phyloP scores from a whole-genome alignment of 192 early-diverging fungal genomes.

The Coemansia sp. region DNA sequence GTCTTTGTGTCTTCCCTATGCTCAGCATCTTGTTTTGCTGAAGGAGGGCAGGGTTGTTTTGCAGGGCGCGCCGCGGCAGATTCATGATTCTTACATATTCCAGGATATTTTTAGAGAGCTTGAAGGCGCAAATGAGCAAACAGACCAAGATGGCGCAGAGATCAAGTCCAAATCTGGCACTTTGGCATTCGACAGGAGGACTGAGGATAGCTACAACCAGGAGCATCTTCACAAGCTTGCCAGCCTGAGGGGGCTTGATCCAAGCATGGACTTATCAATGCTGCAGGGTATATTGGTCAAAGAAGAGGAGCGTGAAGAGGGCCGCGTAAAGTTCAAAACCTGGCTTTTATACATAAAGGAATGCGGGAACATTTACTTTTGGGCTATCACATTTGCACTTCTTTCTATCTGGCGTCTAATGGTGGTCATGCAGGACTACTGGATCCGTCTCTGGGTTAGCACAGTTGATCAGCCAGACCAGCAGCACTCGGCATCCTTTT shows the following conservation, averaged over 20 bases:
- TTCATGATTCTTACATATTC: constrained; percentile 14
- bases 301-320: too few species aligned
- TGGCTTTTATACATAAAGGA: too few species aligned
- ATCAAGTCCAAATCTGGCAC: background rate
- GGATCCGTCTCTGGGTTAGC: constrained; percentile 63
- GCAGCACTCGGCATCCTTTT: too few species aligned
- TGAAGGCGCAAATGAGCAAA: background rate
- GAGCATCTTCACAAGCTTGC: background rate
- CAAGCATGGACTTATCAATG: constrained; percentile 12
- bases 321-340: too few species aligned
- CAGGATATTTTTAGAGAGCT: constrained; percentile 1
- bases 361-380: too few species aligned
- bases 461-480: background rate
- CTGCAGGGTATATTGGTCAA: too few species aligned
- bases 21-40: too few species aligned
- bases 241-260: constrained; percentile 15
- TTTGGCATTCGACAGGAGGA: background rate
- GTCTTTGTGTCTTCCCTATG: constrained; percentile 60
- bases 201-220: constrained; percentile 47
- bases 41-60: constrained; percentile 59
- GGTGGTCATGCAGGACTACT: too few species aligned
- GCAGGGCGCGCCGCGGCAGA: constrained; percentile 52
- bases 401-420: too few species aligned
- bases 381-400: too few species aligned
- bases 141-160: constrained; percentile 24